phyloP scores from a whole-genome alignment of 352 stramenopile genomes.

The Phytophthora vignae region DNA sequence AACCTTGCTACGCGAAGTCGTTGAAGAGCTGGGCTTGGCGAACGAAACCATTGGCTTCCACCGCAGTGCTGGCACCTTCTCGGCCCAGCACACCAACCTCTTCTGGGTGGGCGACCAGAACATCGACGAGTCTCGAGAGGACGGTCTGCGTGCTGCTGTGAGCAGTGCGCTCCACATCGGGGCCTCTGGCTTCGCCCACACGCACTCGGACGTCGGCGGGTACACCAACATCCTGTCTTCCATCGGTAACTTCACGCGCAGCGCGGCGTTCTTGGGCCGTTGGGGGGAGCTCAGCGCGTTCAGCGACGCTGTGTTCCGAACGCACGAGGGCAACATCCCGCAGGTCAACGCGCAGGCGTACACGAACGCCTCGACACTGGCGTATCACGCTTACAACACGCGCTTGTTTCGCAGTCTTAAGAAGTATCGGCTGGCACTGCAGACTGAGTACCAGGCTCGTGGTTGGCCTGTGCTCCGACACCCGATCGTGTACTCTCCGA shows the following conservation, averaged over 20 bases:
- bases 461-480: constrained; percentile 36
- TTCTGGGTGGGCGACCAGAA: constrained; percentile 42
- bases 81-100: constrained; percentile 34
- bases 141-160: constrained; percentile 33
- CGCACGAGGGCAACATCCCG: constrained; percentile 39
- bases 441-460: constrained; percentile 26
- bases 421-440: constrained; percentile 30
- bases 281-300: constrained; percentile 37
- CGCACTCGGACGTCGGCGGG: constrained; percentile 35
- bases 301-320: constrained; percentile 35
- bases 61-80: constrained; percentile 35
- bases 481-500: constrained; percentile 34
- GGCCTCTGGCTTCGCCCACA: constrained; percentile 34
- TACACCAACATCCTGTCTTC: constrained; percentile 36
- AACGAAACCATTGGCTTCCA: constrained; percentile 40
- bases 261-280: constrained; percentile 25
- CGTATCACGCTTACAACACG: constrained; percentile 36
- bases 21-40: constrained; percentile 29
- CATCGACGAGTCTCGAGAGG: constrained; percentile 33
- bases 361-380: constrained; percentile 29
- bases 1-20: constrained; percentile 27
- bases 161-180: constrained; percentile 32
- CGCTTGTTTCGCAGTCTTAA: constrained; percentile 35
- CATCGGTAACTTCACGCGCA: constrained; percentile 38
- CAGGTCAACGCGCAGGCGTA: constrained; percentile 37